A percentile compares a stretch with the other conserved stretches of the same genome.
Evolutionary conservation across 306 rosid genomes (phyloP).

Genomic region (Potentilla sterilis): DNA sequence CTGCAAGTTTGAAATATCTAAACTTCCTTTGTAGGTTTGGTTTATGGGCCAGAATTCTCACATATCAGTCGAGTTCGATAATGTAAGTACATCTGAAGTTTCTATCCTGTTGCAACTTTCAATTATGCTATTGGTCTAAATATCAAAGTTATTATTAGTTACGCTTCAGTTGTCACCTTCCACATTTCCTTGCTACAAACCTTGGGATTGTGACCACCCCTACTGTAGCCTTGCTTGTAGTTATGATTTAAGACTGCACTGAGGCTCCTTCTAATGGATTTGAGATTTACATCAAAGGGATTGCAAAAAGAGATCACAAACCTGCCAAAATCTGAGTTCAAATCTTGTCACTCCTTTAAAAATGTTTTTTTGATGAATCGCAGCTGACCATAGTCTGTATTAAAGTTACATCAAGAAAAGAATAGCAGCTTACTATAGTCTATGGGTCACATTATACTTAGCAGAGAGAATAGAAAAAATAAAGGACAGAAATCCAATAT

Average conservation of each 20-base stretch:
- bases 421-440: not conserved
- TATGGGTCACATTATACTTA: not conserved
- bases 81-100: slow-evolving; percentile 53
- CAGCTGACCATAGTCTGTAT: not conserved
- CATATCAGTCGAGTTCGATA: slow-evolving; percentile 77
- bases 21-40: slow-evolving; percentile 69
- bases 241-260: not conserved
- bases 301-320: not conserved
- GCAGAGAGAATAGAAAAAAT: slow-evolving; percentile 3
- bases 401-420: not conserved
- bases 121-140: not conserved
- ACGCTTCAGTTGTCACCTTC: not conserved
- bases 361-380: not conserved
- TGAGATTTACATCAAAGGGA: not conserved
- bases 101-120: slow-evolving; percentile 15
- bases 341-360: not conserved
- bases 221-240: not conserved
- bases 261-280: not conserved
- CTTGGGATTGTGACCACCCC: not conserved
- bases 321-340: too few species aligned
- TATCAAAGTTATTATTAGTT: not conserved
- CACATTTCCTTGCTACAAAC: not conserved
- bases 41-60: slow-evolving; percentile 92
- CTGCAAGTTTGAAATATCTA: slow-evolving; percentile 16
- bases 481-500: not conserved